phyloP scores from a whole-genome alignment of 768 basidiomycete genomes.

The Boletellus sp. region DNA sequence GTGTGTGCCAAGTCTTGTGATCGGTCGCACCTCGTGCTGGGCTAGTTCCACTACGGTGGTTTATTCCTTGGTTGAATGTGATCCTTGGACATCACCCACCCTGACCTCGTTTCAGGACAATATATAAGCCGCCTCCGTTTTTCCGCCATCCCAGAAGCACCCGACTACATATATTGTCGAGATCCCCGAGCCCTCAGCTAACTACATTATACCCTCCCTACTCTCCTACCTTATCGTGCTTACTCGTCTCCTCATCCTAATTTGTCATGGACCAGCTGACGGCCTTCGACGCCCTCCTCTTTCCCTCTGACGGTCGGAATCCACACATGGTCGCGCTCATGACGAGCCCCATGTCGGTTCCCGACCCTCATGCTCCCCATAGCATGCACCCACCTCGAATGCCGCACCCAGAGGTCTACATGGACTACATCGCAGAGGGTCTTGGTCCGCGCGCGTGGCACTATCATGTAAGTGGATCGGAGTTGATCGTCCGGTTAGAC shows the following conservation, averaged over 20 bases:
- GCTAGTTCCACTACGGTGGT: slow-evolving; percentile 26
- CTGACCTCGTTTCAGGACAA: slow-evolving; percentile 39
- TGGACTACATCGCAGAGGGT: slow-evolving; percentile 81
- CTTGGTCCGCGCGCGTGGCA: slow-evolving; percentile 67
- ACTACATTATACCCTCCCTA: slow-evolving; percentile 20
- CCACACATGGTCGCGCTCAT: slow-evolving; percentile 70
- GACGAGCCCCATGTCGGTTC: slow-evolving; percentile 57
- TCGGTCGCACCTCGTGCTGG: slow-evolving; percentile 37
- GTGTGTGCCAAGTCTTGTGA: slow-evolving; percentile 19
- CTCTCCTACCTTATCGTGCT: slow-evolving; percentile 13
- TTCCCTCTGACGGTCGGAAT: slow-evolving; percentile 73
- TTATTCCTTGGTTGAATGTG: slow-evolving; percentile 21
- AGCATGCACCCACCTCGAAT: slow-evolving; percentile 51
- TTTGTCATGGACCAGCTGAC: slow-evolving; percentile 58
- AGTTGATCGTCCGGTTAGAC: slow-evolving; percentile 14
- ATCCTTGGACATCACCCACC: slow-evolving; percentile 31
- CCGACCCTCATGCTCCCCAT: slow-evolving; percentile 43
- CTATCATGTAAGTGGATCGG: slow-evolving; percentile 52
- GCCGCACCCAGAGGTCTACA: slow-evolving; percentile 81
- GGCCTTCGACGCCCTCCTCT: slow-evolving; percentile 68
- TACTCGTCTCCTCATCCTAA: slow-evolving; percentile 13
- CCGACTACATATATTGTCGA: slow-evolving; percentile 21
- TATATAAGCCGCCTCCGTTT: slow-evolving; percentile 26
- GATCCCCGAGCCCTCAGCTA: slow-evolving; percentile 11
- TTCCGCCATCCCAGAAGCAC: slow-evolving; percentile 17